These are phyloP conservation scores for Conidiobolus incongruus DNA, from an alignment of 371 early-diverging fungal genomes.

Conservation along the genomic window DNA sequence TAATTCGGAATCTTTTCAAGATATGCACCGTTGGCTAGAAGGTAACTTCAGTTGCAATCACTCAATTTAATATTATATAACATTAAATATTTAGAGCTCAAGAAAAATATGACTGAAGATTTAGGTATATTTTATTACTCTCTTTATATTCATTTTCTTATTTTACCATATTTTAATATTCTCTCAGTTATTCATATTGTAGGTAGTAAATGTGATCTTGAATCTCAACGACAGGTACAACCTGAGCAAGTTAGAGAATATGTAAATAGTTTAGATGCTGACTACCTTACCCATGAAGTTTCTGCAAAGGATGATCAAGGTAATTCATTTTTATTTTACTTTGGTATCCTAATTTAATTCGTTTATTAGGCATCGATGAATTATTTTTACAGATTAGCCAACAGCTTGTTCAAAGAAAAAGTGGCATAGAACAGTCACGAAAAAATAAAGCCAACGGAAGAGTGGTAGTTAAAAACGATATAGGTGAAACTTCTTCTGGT, in stretches of 20 bases:
- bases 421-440: constrained; percentile 4
- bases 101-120: constrained; percentile 40
- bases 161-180: not conserved
- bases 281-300: constrained; percentile 35
- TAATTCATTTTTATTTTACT: constrained; percentile 8
- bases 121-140: constrained; percentile 12
- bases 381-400: constrained; percentile 31
- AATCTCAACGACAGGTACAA: constrained; percentile 27
- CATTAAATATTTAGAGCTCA: constrained; percentile 18
- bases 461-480: too few species aligned
- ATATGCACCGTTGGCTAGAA: constrained; percentile 38
- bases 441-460: not conserved
- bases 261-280: constrained; percentile 27
- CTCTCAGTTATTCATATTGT: constrained; percentile 43
- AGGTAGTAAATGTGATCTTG: constrained; percentile 53
- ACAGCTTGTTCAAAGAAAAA: constrained; percentile 26
- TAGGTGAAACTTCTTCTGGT: too few species aligned
- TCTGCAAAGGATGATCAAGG: constrained; percentile 50
- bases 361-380: constrained; percentile 19
- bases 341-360: not conserved
- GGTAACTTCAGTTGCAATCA: constrained; percentile 8
- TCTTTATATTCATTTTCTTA: not conserved
- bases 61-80: not conserved
- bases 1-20: constrained; percentile 27
- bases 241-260: constrained; percentile 29